These are phyloP conservation scores for Striga hermonthica DNA, from an alignment of 305 asterid genomes.

Conservation along the genomic window DNA sequence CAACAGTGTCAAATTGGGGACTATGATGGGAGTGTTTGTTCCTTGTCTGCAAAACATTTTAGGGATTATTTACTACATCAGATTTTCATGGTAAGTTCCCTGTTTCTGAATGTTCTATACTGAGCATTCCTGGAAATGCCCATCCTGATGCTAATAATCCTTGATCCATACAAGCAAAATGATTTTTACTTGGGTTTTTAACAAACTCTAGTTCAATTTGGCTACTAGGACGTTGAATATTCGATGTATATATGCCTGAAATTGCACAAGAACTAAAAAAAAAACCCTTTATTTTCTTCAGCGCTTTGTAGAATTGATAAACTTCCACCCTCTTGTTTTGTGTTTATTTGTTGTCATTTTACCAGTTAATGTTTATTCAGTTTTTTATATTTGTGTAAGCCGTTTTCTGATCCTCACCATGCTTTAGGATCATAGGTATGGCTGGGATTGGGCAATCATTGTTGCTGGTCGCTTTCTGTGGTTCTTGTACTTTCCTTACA, in stretches of 20 bases:
- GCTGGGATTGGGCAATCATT: slow-evolving; percentile 94
- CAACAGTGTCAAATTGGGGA: slow-evolving; percentile 67
- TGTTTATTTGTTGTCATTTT: slow-evolving; percentile 18
- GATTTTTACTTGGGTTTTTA: slow-evolving; percentile 5
- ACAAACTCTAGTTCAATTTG: slow-evolving; percentile 1
- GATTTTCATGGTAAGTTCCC: slow-evolving; percentile 80
- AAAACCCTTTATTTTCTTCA: slow-evolving; percentile 9
- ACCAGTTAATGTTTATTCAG: slow-evolving; percentile 25
- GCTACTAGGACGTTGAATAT: too few species aligned
- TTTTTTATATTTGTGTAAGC: slow-evolving; percentile 19
- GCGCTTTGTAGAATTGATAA: slow-evolving; percentile 27
- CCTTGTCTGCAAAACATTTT: slow-evolving; percentile 95
- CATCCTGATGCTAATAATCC: slow-evolving; percentile 6
- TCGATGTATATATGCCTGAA: slow-evolving; percentile 7
- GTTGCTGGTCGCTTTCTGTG: slow-evolving; percentile 88
- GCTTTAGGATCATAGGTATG: slow-evolving; percentile 96
- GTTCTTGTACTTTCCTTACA: slow-evolving; percentile 89
- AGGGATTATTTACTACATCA: slow-evolving; percentile 92
- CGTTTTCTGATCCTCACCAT: slow-evolving; percentile 30
- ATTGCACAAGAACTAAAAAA: slow-evolving; percentile 1
- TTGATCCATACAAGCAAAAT: background rate
- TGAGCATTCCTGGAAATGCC: slow-evolving; percentile 19
- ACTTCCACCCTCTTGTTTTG: slow-evolving; percentile 12
- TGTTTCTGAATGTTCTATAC: slow-evolving; percentile 20
- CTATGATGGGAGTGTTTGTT: slow-evolving; percentile 95